Conservation (phyloP, 2,329 filamentous ascomycete species). For the Seiridium cupressi region DNA sequence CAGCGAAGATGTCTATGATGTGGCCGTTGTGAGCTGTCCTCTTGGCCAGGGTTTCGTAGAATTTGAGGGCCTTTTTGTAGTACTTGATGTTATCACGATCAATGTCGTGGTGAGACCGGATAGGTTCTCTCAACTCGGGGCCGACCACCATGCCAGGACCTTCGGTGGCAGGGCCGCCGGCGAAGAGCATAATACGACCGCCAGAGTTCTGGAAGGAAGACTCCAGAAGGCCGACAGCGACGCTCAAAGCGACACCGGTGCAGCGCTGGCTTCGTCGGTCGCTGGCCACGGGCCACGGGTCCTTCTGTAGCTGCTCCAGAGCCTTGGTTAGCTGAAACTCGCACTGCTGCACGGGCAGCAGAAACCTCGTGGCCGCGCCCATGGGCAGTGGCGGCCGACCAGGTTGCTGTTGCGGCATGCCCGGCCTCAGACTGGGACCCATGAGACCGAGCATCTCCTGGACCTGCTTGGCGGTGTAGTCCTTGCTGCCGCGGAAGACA, state of each 20-base stretch:
- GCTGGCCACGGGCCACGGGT: constrained; percentile 95
- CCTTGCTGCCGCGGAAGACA: constrained; percentile 96
- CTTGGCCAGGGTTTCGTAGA: constrained; percentile 93
- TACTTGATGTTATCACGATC: constrained; percentile 99
- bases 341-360: constrained; percentile 90
- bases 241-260: constrained; percentile 93
- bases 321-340: constrained; percentile 98
- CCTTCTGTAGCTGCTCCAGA: constrained; percentile 90
- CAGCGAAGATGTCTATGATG: constrained; percentile 95
- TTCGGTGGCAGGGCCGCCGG: constrained; percentile 91
- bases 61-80: constrained; percentile 96
- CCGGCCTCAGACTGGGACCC: constrained; percentile 70
- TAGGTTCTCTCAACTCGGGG: constrained; percentile 91
- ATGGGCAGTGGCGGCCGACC: constrained; percentile 72
- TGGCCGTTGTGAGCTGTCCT: constrained; percentile 94
- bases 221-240: constrained; percentile 89
- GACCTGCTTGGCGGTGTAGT: constrained; percentile 98
- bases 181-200: constrained; percentile 95
- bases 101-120: constrained; percentile 97
- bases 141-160: constrained; percentile 96
- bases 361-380: constrained; percentile 83
- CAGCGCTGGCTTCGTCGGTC: constrained; percentile 89
- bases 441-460: constrained; percentile 95
- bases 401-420: constrained; percentile 69
- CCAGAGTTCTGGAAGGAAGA: constrained; percentile 95